These are phyloP conservation scores for Dioszegia crocea DNA, from an alignment of 768 basidiomycete genomes.

Conservation along the genomic window DNA sequence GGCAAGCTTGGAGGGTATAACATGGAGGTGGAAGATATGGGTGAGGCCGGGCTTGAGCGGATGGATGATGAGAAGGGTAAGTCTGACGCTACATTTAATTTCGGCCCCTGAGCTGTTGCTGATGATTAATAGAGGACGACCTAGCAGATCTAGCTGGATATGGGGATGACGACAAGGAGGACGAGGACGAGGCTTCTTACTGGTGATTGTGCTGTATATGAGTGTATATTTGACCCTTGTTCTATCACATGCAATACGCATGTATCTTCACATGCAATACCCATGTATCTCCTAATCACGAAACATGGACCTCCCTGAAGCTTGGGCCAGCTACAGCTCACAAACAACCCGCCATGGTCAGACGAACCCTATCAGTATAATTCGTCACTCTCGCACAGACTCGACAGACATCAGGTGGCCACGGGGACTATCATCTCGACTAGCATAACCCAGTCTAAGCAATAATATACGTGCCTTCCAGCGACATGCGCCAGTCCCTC, in stretches of 20 bases:
- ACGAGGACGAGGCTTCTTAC: constrained; percentile 8
- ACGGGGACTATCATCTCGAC: constrained; percentile 15
- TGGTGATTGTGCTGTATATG: not conserved
- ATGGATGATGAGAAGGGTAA: constrained; percentile 27
- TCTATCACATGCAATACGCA: too few relatives aligned
- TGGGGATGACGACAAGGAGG: not conserved
- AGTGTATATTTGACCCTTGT: too few relatives aligned
- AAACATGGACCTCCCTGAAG: too few relatives aligned
- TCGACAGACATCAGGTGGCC: not conserved
- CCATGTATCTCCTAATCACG: too few relatives aligned
- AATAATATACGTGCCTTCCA: constrained; percentile 9
- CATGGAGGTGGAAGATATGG: constrained; percentile 23
- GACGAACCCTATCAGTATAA: too few relatives aligned
- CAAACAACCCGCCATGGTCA: too few relatives aligned
- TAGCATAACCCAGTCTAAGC: constrained; percentile 9
- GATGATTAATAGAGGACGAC: not conserved
- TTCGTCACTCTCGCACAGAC: not conserved
- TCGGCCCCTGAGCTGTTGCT: not conserved
- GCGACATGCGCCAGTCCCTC: not conserved
- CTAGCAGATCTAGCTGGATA: not conserved
- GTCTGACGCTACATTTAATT: not conserved
- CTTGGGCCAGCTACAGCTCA: too few relatives aligned
- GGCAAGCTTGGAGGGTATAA: constrained; percentile 12
- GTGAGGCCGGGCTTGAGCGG: constrained; percentile 12
- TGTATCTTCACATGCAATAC: too few relatives aligned